These are phyloP conservation scores for Ophiocytium majus DNA, from an alignment of 352 stramenopile genomes.

Conservation along the genomic window DNA sequence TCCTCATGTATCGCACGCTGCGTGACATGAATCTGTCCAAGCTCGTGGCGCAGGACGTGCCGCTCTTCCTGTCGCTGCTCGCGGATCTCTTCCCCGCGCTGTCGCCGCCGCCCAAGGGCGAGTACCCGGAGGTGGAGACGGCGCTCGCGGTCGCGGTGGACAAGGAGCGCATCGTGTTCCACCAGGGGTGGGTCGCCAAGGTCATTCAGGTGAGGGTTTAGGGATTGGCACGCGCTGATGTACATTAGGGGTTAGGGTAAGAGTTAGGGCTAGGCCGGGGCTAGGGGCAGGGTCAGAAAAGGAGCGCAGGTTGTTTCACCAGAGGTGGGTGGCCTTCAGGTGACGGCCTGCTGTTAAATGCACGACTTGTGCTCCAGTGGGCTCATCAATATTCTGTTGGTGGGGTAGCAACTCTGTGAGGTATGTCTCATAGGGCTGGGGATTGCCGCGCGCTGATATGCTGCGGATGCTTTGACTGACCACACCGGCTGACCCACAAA, in stretches of 20 bases:
- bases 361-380: too few relatives aligned
- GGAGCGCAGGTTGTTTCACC: constrained; percentile 74
- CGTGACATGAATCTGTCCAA: constrained; percentile 98
- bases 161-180: constrained; percentile 77
- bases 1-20: constrained; percentile 90
- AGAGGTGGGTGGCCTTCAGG: constrained; percentile 70
- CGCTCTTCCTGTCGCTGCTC: constrained; percentile 91
- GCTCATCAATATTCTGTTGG: too few relatives aligned
- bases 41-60: constrained; percentile 94
- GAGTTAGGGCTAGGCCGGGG: constrained; percentile 70
- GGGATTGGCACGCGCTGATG: neutral
- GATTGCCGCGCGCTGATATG: too few relatives aligned
- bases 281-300: constrained; percentile 80
- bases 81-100: constrained; percentile 93
- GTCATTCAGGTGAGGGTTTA: constrained; percentile 71
- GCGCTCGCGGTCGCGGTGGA: constrained; percentile 80
- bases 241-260: neutral
- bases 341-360: too few relatives aligned
- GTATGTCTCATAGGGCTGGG: too few relatives aligned
- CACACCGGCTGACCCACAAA: too few relatives aligned
- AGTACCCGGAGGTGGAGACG: constrained; percentile 90
- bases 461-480: too few relatives aligned
- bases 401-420: too few relatives aligned
- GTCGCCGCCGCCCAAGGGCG: constrained; percentile 77
- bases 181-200: constrained; percentile 77